Conservation (phyloP, 78 protist genomes). For the Planoprotostelium fungivorum region DNA sequence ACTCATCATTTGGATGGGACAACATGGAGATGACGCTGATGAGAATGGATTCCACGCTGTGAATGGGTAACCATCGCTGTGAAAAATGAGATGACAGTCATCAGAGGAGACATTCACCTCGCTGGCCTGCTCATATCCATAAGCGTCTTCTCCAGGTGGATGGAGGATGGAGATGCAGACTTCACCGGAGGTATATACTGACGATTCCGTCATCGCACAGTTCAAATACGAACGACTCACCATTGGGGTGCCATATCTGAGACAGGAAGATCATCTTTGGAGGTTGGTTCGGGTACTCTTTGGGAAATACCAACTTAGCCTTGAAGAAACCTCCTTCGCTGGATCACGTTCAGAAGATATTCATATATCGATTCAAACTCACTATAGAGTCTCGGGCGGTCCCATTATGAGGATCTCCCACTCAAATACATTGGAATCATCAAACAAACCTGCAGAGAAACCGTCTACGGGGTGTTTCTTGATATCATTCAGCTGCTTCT, state of each 20-base stretch:
- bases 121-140: constrained; percentile 85
- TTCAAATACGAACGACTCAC: no score
- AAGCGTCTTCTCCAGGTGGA: constrained; percentile 89
- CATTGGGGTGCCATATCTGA: constrained; percentile 88
- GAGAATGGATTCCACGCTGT: constrained; percentile 69
- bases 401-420: constrained; percentile 90
- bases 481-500: constrained; percentile 18
- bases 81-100: constrained; percentile 61
- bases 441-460: constrained; percentile 88
- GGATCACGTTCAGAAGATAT: not conserved
- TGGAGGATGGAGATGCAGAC: constrained; percentile 97
- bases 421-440: constrained; percentile 83
- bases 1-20: constrained; percentile 86
- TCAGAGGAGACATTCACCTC: constrained; percentile 78
- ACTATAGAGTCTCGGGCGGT: constrained; percentile 85
- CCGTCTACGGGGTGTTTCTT: constrained; percentile 84
- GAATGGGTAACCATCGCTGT: constrained; percentile 72
- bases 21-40: constrained; percentile 88
- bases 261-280: constrained; percentile 85
- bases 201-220: no score
- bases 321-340: constrained; percentile 88
- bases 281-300: constrained; percentile 81
- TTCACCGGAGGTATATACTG: constrained; percentile 78
- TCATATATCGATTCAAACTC: not conserved
- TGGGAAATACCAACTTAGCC: constrained; percentile 72